A percentile compares a stretch with the other conserved stretches of the same genome.
These are phyloP conservation scores for Ophidiomyces ophidiicola DNA, from an alignment of 2,329 filamentous ascomycete genomes.

Conservation along the genomic window DNA sequence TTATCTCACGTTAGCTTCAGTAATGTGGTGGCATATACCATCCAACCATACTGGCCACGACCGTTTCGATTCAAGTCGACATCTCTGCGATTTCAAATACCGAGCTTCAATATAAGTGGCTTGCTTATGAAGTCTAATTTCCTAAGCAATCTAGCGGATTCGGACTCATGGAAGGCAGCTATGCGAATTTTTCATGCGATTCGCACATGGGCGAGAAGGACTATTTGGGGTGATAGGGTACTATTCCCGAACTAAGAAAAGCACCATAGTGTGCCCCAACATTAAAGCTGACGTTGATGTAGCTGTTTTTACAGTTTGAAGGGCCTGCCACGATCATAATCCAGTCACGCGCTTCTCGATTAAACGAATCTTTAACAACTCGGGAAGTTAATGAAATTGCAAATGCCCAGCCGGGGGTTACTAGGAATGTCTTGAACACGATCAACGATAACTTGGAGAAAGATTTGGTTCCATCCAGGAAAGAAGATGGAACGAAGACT, in stretches of 20 bases:
- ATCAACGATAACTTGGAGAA: slow-evolving; percentile 25
- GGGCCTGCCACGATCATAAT: slow-evolving; percentile 77
- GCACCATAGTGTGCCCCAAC: neutral
- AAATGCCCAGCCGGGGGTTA: slow-evolving; percentile 60
- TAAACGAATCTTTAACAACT: slow-evolving; percentile 64
- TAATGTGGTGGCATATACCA: slow-evolving; percentile 81
- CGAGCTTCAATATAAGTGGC: slow-evolving; percentile 49
- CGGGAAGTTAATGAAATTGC: slow-evolving; percentile 85
- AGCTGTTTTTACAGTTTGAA: slow-evolving; percentile 77
- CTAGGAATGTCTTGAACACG: slow-evolving; percentile 45
- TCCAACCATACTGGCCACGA: slow-evolving; percentile 58
- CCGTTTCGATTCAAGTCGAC: slow-evolving; percentile 81
- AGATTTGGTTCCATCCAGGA: slow-evolving; percentile 12
- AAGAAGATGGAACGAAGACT: slow-evolving; percentile 1
- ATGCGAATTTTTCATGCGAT: slow-evolving; percentile 54
- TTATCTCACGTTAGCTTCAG: slow-evolving; percentile 30
- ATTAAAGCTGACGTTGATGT: slow-evolving; percentile 4
- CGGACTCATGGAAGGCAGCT: slow-evolving; percentile 58
- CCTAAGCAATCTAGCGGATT: slow-evolving; percentile 58
- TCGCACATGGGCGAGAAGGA: slow-evolving; percentile 64
- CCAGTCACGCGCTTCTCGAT: slow-evolving; percentile 69
- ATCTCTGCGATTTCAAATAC: slow-evolving; percentile 63
- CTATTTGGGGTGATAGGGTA: slow-evolving; percentile 83
- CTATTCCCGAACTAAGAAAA: slow-evolving; percentile 16
- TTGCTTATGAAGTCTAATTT: slow-evolving; percentile 61